Evolutionary conservation across 495 filamentous ascomycete genomes (phyloP).

Genomic region (Jackrogersella minutella): DNA sequence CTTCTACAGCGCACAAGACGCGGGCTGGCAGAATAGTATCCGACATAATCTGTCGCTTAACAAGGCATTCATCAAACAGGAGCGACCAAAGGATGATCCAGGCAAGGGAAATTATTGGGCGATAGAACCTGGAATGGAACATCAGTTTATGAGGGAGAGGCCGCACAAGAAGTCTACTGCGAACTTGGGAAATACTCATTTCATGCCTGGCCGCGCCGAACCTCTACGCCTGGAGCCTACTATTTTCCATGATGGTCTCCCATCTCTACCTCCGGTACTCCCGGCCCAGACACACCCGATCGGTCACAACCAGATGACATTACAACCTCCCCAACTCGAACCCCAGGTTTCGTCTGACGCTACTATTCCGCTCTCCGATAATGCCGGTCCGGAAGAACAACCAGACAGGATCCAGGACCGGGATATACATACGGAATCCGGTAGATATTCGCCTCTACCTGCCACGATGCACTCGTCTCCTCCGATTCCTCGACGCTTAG

Average conservation of each 20-base stretch:
- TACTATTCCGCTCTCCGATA: slow-evolving; percentile 89
- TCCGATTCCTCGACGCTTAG: slow-evolving; percentile 71
- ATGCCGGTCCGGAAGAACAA: slow-evolving; percentile 68
- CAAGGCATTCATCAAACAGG: slow-evolving; percentile 96
- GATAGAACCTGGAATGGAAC: slow-evolving; percentile 86
- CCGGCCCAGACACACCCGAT: slow-evolving; percentile 29
- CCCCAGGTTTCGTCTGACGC: slow-evolving; percentile 89
- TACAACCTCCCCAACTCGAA: slow-evolving; percentile 40
- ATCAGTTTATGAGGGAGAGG: slow-evolving; percentile 88
- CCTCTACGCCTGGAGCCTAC: slow-evolving; percentile 44
- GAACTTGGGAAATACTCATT: slow-evolving; percentile 55
- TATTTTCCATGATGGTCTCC: slow-evolving; percentile 43
- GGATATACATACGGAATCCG: slow-evolving; percentile 62
- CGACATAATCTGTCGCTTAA: slow-evolving; percentile 97
- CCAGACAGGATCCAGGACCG: slow-evolving; percentile 55
- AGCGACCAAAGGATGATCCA: slow-evolving; percentile 95
- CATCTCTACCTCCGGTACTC: slow-evolving; percentile 47
- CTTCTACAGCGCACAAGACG: slow-evolving; percentile 82
- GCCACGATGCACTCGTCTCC: slow-evolving; percentile 81
- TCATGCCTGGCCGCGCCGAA: slow-evolving; percentile 57
- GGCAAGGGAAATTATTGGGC: slow-evolving; percentile 99
- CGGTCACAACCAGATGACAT: slow-evolving; percentile 13
- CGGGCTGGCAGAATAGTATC: slow-evolving; percentile 99
- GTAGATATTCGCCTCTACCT: slow-evolving; percentile 66
- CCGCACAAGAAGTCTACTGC: slow-evolving; percentile 58